phyloP scores from a whole-genome alignment of 306 rosid species.

The Malus orientalis region DNA sequence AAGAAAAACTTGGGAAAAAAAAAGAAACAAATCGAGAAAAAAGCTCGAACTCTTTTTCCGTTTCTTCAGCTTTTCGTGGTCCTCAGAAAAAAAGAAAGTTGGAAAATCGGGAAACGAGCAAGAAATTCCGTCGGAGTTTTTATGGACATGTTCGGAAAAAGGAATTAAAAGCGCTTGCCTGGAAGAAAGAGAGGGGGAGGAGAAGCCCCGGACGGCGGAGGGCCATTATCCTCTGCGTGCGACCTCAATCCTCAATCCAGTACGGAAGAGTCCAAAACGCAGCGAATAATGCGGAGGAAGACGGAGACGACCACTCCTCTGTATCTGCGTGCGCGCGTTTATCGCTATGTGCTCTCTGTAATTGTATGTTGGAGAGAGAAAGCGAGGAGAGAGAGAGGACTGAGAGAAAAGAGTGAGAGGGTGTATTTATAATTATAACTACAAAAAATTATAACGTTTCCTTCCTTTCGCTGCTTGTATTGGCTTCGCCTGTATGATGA shows the following conservation, averaged over 20 bases:
- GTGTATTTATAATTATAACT: not conserved
- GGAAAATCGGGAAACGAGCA: not conserved
- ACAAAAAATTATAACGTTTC: not conserved
- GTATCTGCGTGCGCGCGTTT: not conserved
- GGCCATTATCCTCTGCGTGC: conserved; percentile 26
- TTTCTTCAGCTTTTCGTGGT: not conserved
- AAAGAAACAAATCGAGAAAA: not conserved
- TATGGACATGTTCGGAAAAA: not conserved
- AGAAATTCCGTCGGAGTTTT: not conserved
- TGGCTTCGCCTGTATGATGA: too few relatives aligned
- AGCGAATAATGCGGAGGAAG: not conserved
- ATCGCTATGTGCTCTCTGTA: not conserved
- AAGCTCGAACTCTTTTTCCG: not conserved
- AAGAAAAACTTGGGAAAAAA: not conserved
- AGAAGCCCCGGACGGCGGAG: conserved; percentile 26
- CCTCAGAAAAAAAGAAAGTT: too few relatives aligned
- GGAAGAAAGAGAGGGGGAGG: conserved; percentile 36
- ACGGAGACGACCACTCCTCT: not conserved
- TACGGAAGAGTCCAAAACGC: not conserved
- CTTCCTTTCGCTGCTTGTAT: too few relatives aligned
- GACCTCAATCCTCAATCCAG: not conserved
- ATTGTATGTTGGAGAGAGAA: not conserved
- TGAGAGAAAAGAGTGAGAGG: not conserved
- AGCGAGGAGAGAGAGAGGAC: not conserved
- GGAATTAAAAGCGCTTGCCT: conserved; percentile 23